phyloP scores from a whole-genome alignment of 139 green algal genomes.

The Auxenochlorella protothecoides region DNA sequence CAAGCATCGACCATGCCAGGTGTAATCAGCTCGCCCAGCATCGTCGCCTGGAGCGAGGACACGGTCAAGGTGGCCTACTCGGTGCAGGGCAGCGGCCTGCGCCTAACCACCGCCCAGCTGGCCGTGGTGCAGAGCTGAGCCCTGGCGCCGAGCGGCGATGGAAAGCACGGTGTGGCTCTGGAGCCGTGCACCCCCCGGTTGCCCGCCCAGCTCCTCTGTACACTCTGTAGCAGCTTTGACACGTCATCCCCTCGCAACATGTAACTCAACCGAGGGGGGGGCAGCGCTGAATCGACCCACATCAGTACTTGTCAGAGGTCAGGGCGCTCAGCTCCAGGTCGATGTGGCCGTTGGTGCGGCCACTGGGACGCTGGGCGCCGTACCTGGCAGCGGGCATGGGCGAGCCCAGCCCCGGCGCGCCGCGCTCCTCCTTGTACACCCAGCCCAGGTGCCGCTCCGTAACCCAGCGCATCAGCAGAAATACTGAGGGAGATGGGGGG shows the following conservation, averaged over 20 bases:
- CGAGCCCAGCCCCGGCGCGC: neutral
- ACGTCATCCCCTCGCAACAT: no score
- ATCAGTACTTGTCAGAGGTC: neutral
- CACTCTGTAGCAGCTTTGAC: no score
- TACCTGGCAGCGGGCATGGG: no score
- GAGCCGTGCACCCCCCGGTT: neutral
- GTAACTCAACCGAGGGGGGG: no score
- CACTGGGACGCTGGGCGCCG: no score
- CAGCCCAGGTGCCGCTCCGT: neutral
- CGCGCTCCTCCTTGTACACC: neutral
- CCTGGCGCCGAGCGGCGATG: neutral
- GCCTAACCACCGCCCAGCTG: slow-evolving; percentile 20
- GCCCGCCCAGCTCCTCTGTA: no score
- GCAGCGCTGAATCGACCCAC: neutral
- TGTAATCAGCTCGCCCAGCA: neutral
- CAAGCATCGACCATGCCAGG: neutral
- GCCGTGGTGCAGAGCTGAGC: neutral
- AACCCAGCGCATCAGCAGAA: neutral
- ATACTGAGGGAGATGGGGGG: neutral
- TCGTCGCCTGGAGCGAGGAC: neutral
- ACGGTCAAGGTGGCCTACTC: slow-evolving; percentile 13
- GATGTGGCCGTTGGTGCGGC: neutral
- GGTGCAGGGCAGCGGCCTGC: slow-evolving; percentile 15
- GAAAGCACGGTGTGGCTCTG: neutral
- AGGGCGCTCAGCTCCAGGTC: neutral